phyloP scores from a whole-genome alignment of 2,329 filamentous ascomycete genomes.

The Talaromyces sp. region DNA sequence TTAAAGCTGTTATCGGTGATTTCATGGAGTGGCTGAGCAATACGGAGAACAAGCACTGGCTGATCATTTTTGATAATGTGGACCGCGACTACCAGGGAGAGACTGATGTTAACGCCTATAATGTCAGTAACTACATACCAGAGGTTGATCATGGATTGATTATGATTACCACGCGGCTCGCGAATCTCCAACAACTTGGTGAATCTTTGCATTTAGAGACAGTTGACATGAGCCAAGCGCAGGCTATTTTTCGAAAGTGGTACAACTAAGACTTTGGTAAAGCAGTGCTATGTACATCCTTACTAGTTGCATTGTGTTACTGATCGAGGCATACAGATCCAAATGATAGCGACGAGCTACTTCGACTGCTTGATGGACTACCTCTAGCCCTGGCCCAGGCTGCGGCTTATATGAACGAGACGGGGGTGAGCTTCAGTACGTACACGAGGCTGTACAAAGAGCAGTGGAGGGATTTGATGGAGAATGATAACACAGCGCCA shows the following conservation, averaged over 20 bases:
- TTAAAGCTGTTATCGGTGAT: not conserved
- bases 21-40: constrained; percentile 20
- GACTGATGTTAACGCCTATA: constrained; percentile 13
- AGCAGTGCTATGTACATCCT: not conserved
- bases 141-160: constrained; percentile 16
- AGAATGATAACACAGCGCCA: not conserved
- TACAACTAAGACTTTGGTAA: constrained; percentile 14
- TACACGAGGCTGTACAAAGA: constrained; percentile 4
- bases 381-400: constrained; percentile 5
- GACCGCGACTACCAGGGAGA: constrained; percentile 7
- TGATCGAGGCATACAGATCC: constrained; percentile 1
- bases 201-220: constrained; percentile 3
- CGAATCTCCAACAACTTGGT: constrained; percentile 12
- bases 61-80: constrained; percentile 15
- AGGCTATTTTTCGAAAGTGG: constrained; percentile 13
- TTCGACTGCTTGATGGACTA: constrained; percentile 5
- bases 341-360: constrained; percentile 7
- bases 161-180: constrained; percentile 17
- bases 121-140: constrained; percentile 11
- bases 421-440: not conserved
- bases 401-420: constrained; percentile 5
- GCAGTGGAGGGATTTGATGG: not conserved
- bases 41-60: constrained; percentile 9
- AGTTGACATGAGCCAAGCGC: constrained; percentile 8
- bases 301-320: constrained; percentile 6